phyloP scores from a whole-genome alignment of 1,139 yeast species.

The Entelexis paramagnoliae region DNA sequence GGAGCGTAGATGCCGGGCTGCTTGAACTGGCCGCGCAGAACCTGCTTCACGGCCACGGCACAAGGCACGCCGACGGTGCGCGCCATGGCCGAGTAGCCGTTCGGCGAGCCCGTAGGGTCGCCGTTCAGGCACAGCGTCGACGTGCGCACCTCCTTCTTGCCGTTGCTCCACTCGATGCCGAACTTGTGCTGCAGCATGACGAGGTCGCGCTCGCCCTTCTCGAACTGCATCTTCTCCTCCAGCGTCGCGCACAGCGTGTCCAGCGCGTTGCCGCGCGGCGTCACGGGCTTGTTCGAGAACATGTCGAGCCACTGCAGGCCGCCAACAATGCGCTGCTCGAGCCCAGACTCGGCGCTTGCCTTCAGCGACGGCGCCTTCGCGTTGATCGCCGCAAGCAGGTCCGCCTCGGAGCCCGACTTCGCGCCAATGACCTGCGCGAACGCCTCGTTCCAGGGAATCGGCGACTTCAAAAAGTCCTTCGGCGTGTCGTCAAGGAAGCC shows the following conservation, averaged over 20 bases:
- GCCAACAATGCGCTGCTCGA: slow-evolving; percentile 72
- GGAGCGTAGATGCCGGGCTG: slow-evolving; percentile 88
- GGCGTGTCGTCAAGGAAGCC: slow-evolving; percentile 81
- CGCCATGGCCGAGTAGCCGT: slow-evolving; percentile 97
- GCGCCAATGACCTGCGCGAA: slow-evolving; percentile 67
- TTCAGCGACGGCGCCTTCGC: slow-evolving; percentile 65
- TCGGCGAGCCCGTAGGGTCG: slow-evolving; percentile 41
- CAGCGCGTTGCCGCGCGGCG: slow-evolving; percentile 87
- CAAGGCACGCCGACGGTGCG: slow-evolving; percentile 97
- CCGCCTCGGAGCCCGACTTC: slow-evolving; percentile 56
- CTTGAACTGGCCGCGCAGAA: slow-evolving; percentile 70
- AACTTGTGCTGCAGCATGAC: slow-evolving; percentile 95
- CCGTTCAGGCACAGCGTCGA: slow-evolving; percentile 94
- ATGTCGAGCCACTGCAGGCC: slow-evolving; percentile 94
- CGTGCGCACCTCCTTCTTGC: slow-evolving; percentile 80
- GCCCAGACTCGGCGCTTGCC: slow-evolving; percentile 44
- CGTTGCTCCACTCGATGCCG: slow-evolving; percentile 94
- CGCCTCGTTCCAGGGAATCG: slow-evolving; percentile 81
- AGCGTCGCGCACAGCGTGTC: slow-evolving; percentile 95
- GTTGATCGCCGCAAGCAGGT: slow-evolving; percentile 63
- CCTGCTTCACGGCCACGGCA: slow-evolving; percentile 86
- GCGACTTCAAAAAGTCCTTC: slow-evolving; percentile 45
- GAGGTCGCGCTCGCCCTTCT: slow-evolving; percentile 88
- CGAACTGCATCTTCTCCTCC: slow-evolving; percentile 93
- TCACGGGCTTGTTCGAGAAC: slow-evolving; percentile 63